Percentiles rank a stretch among this genome's conserved stretches.
These are phyloP conservation scores for Manihot esculenta DNA, from an alignment of 441 rosid genomes.

Conservation along the genomic window DNA sequence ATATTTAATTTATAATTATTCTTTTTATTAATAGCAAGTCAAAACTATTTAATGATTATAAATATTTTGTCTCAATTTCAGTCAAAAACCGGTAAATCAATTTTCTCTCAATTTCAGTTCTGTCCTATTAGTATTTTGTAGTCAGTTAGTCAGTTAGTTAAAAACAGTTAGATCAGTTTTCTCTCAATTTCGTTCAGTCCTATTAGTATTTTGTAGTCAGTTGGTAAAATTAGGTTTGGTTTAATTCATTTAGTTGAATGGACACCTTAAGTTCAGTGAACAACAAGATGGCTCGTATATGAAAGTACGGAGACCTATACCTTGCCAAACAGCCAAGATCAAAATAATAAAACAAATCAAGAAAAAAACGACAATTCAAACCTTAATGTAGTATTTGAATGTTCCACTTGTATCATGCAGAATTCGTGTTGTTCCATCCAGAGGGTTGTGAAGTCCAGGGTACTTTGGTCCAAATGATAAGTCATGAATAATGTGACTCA, in stretches of 20 bases:
- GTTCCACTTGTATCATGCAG: constrained; percentile 79
- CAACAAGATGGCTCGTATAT: neutral
- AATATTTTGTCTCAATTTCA: too few species aligned
- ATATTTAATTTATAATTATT: too few species aligned
- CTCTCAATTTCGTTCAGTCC: too few species aligned
- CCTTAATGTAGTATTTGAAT: constrained; percentile 95
- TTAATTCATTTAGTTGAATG: neutral
- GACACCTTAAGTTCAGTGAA: neutral
- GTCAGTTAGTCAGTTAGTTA: too few species aligned
- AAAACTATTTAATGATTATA: too few species aligned
- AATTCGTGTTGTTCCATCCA: constrained; percentile 66
- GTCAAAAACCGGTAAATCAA: too few species aligned
- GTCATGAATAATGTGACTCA: constrained; percentile 83
- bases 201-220: too few species aligned
- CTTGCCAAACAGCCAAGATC: neutral
- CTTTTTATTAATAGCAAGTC: too few species aligned
- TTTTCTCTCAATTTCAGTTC: too few species aligned
- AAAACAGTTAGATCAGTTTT: too few species aligned
- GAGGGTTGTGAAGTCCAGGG: constrained; percentile 88
- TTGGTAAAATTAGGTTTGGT: neutral
- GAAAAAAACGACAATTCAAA: constrained; percentile 26
- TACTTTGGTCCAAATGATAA: constrained; percentile 93
- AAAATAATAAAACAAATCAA: neutral
- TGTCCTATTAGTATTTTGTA: too few species aligned
- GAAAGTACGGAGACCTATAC: neutral